A percentile compares a stretch with the other conserved stretches of the same genome.
Evolutionary conservation across 768 basidiomycete species (phyloP).

Genomic region (Boletus rex-veris): DNA sequence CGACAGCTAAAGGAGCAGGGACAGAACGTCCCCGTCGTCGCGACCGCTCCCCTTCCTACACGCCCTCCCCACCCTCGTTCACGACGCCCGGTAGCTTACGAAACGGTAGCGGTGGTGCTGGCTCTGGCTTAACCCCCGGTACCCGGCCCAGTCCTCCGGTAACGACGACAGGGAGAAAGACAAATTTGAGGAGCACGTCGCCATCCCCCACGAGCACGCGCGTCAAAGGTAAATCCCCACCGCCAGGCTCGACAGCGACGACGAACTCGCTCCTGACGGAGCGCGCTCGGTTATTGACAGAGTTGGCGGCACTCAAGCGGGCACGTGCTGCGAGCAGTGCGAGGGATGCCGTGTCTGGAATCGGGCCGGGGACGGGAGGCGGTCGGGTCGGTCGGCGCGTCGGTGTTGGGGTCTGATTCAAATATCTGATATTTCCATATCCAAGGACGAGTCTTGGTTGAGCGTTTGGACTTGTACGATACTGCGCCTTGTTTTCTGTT

Average conservation of each 20-base stretch:
- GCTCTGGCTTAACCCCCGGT: too few relatives aligned
- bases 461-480: too few relatives aligned
- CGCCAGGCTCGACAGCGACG: slow-evolving; percentile 33
- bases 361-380: background rate
- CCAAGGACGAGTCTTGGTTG: too few relatives aligned
- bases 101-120: background rate
- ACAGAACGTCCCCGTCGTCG: background rate
- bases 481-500: background rate
- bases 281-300: slow-evolving; percentile 51
- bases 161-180: background rate
- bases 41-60: slow-evolving; percentile 17
- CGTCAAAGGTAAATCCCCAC: background rate
- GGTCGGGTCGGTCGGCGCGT: background rate
- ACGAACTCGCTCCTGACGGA: slow-evolving; percentile 55
- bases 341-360: background rate
- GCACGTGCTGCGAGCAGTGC: slow-evolving; percentile 13
- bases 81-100: background rate
- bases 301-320: slow-evolving; percentile 46
- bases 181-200: background rate
- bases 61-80: slow-evolving; percentile 17
- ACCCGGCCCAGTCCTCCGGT: too few relatives aligned
- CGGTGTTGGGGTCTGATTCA: slow-evolving; percentile 9
- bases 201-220: background rate
- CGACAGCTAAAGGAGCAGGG: background rate
- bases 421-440: too few relatives aligned